Evolutionary conservation across 768 basidiomycete species (phyloP), one percentile per base, ranked within the genome.

Genomic region (Boletus subcaerulescens): DNA sequence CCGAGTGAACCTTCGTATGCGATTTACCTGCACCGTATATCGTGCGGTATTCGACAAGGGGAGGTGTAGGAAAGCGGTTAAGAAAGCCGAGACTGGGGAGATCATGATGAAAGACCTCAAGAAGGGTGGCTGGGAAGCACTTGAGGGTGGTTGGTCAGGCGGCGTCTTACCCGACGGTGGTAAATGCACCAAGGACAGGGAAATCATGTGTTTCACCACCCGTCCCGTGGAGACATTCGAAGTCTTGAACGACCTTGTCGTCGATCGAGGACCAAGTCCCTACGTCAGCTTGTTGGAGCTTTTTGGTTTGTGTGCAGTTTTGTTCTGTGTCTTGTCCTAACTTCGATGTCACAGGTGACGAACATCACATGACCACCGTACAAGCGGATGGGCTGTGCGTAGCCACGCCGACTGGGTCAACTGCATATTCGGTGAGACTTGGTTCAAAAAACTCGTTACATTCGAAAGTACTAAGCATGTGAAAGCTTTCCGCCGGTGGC

Each of bases 291-390:
- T 93, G 62, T 76, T 99, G 57, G 97, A 99, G 72, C 80, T 99
- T 14, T 99, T 99, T 64, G 97, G 96, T 98, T 63, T 63, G 87
- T 76, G 4, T 11, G 18, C 9, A 24, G 29, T 24, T 12, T 39
- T 49, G 33, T 55, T 33, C 54, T 24, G 48, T 48, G 38, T 40
- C 38, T 56, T 7, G 20, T 18, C n/a, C 41, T 53, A 50, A 60
- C 48, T 47, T 45, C 1, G 32, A 41, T 44, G n/a, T 7, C 33
- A 33, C 12, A 98, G 96, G 94, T 56, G 97, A 99, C 67, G 96
- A 99, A 60, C 93, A 99, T 71, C 97, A 98, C 75, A 87, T 99
- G 82, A 99, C 97, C 2, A 99, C 97, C 3, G 97, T 98, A 3
- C 97, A 98, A 74, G 97, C 95, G 0, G 97, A 99, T 65, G 97